Percentiles rank a stretch among this genome's conserved stretches.
These are phyloP conservation scores for Tephrocybe rancida DNA, from an alignment of 768 basidiomycete species.

Conservation along the genomic window DNA sequence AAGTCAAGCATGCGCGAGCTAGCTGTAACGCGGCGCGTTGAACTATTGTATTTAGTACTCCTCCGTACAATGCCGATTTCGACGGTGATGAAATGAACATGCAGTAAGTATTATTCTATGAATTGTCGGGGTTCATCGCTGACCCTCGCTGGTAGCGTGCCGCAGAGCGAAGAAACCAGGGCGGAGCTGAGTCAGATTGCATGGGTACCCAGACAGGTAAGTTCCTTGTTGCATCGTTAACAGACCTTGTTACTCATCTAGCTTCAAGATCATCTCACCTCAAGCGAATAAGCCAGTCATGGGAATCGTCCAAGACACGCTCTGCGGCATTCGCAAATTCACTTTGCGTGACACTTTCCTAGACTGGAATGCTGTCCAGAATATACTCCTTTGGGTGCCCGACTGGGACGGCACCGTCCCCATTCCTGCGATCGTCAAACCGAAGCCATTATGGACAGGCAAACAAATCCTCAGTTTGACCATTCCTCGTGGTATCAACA, in stretches of 20 bases:
- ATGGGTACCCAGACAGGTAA: constrained; percentile 95
- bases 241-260: neutral
- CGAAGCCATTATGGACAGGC: constrained; percentile 96
- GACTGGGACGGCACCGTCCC: constrained; percentile 96
- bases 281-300: constrained; percentile 99
- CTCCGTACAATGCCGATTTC: constrained; percentile 99
- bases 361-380: constrained; percentile 95
- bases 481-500: constrained; percentile 96
- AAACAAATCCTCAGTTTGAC: constrained; percentile 94
- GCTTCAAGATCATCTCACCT: constrained; percentile 88
- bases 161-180: constrained; percentile 97
- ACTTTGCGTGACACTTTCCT: constrained; percentile 94
- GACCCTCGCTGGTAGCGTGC: constrained; percentile 59
- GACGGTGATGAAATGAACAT: constrained; percentile 99
- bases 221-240: constrained; percentile 10
- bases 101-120: constrained; percentile 72
- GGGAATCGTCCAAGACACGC: constrained; percentile 99
- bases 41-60: constrained; percentile 58
- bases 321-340: constrained; percentile 97
- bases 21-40: constrained; percentile 24
- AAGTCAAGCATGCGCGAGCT: constrained; percentile 39
- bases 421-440: constrained; percentile 92
- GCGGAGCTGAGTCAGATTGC: constrained; percentile 98
- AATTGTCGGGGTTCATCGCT: neutral
- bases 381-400: constrained; percentile 96